These are phyloP conservation scores for Aegilops tauschii DNA, from an alignment of 176 grass and related monocot genomes.

Conservation along the genomic window DNA sequence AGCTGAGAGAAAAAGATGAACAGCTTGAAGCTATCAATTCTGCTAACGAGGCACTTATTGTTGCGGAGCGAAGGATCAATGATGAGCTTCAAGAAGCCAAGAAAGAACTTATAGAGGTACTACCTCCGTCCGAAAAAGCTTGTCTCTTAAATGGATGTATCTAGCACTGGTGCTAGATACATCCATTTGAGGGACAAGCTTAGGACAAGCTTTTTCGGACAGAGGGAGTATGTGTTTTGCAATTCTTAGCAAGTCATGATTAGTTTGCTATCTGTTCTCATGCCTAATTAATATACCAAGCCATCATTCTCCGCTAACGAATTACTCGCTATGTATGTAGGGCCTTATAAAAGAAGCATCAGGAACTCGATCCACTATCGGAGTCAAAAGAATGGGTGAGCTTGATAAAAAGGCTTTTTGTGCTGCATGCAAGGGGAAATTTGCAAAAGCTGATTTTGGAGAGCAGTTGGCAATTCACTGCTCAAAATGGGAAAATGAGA, in stretches of 20 bases:
- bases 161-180: too few relatives aligned
- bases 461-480: too few relatives aligned
- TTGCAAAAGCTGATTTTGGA: background rate
- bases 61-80: conserved; percentile 43
- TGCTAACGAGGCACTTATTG: conserved; percentile 41
- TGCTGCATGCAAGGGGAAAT: conserved; percentile 48
- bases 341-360: conserved; percentile 26
- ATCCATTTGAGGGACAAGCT: too few relatives aligned
- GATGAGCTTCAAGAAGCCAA: conserved; percentile 54
- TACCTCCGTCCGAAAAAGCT: too few relatives aligned
- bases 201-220: too few relatives aligned
- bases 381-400: conserved; percentile 78
- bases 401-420: conserved; percentile 62
- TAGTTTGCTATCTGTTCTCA: conserved; percentile 3
- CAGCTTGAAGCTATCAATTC: conserved; percentile 39
- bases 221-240: background rate
- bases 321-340: conserved; percentile 45
- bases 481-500: conserved; percentile 69
- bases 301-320: background rate
- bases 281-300: background rate
- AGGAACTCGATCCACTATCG: conserved; percentile 34
- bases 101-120: conserved; percentile 40
- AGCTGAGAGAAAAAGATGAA: conserved; percentile 43
- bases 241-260: background rate
- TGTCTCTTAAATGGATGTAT: too few relatives aligned